phyloP scores from a whole-genome alignment of 73 alveolate species.

The Paramecium octaurelia region DNA sequence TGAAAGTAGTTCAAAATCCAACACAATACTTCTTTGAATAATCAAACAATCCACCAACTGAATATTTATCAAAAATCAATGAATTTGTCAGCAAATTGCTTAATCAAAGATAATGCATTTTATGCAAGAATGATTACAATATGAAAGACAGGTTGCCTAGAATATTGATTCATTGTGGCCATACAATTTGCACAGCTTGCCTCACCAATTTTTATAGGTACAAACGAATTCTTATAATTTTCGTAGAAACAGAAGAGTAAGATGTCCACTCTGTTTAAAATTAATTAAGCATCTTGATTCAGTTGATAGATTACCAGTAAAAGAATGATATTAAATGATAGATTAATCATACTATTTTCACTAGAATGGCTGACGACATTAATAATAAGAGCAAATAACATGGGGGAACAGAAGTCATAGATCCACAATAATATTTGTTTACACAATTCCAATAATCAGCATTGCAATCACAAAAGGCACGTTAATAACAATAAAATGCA shows the following conservation, averaged over 20 bases:
- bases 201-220: slow-evolving; percentile 79
- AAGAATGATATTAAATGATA: slow-evolving; percentile 39
- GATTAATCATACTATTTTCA: slow-evolving; percentile 65
- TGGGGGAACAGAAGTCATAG: slow-evolving; percentile 46
- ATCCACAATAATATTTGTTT: slow-evolving; percentile 34
- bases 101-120: slow-evolving; percentile 77
- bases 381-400: slow-evolving; percentile 52
- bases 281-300: slow-evolving; percentile 89
- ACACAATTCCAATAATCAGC: slow-evolving; percentile 41
- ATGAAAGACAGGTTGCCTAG: slow-evolving; percentile 92
- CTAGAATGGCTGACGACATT: slow-evolving; percentile 52
- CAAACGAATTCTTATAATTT: slow-evolving; percentile 48
- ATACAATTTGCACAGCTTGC: slow-evolving; percentile 94
- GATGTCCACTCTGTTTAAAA: slow-evolving; percentile 94
- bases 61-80: slow-evolving; percentile 38
- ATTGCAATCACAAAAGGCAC: slow-evolving; percentile 5
- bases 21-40: slow-evolving; percentile 58
- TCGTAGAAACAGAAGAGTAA: slow-evolving; percentile 79
- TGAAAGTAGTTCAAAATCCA: slow-evolving; percentile 57
- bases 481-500: background rate
- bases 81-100: slow-evolving; percentile 49
- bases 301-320: slow-evolving; percentile 92
- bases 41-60: slow-evolving; percentile 52
- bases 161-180: slow-evolving; percentile 94
- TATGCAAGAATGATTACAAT: slow-evolving; percentile 87